Base-by-base conservation (phyloP, 805 yeast species). In the Teunomyces barrocoloradensis region DNA sequence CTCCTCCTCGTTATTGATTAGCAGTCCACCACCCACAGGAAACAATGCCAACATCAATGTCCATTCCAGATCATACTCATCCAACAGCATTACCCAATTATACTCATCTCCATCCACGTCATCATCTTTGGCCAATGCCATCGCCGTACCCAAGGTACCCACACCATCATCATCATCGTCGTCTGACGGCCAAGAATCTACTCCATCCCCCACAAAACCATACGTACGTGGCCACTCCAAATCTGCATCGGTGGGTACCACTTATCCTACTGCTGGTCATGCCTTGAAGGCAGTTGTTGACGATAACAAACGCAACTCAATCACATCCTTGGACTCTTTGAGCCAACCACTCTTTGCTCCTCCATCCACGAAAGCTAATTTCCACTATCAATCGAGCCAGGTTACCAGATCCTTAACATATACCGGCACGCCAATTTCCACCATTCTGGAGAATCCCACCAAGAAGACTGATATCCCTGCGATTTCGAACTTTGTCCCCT, bases 211-310 rank as follows among this genome's bases (percentile, higher is more conserved):
- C 12, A 50, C 58, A 11, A 60, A 58, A 21, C 32, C 48, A n/a
- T 54, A 35, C 35, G 48, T 46, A 2, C 58, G 63, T 42, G 68
- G 71, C 9, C 73, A 67, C 46, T 42, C 63, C 12, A 64, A 66
- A 52, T 54, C 73, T n/a, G 59, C 71, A 5, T 62, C 69, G 3
- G 50, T 63, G 34, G 60, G 71, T 5, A 52, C 48, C 25, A 35
- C 55, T 42, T 68, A 75, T 49, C 71, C 82, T 1, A 71, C 87
- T 2, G 91, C 89, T 3, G 80, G 87, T 32, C 59, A 75, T 51
- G 91, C 86, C 7, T 69, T 86, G 49, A 87, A 85, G 59, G 90
- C 90, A 0, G 86, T 85, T 45, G 89, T 82, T 11, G 80, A 82
- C 50, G 87, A 87, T 6, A 84, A 80, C 38, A 60, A 63, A 18